These are phyloP conservation scores for Boletus insuetus DNA, from an alignment of 768 basidiomycete genomes.

Conservation along the genomic window DNA sequence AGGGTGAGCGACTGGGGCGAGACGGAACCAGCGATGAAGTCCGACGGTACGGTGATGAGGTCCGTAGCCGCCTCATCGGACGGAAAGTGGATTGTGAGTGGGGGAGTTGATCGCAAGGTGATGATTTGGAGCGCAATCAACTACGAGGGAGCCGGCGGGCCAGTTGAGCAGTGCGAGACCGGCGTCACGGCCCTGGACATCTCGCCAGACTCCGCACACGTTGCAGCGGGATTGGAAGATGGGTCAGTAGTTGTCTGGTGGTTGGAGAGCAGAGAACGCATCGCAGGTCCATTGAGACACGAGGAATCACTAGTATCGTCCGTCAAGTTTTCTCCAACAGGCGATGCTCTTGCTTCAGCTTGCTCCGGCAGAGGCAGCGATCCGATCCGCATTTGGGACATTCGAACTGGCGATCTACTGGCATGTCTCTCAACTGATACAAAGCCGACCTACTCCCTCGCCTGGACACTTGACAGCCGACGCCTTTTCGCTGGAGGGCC, in stretches of 20 bases:
- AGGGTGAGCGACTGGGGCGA: background rate
- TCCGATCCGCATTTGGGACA: conserved; percentile 7
- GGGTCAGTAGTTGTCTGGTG: background rate
- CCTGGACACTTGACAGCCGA: conserved; percentile 4
- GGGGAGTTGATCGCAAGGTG: conserved; percentile 2
- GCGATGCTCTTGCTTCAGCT: conserved; percentile 6
- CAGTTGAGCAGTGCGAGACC: background rate
- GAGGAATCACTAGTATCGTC: background rate
- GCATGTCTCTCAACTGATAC: conserved; percentile 1
- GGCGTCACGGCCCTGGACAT: conserved; percentile 4
- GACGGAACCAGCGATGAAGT: background rate
- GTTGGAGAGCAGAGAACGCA: background rate
- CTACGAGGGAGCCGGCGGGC: background rate
- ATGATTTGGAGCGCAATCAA: background rate
- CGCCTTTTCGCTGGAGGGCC: conserved; percentile 11
- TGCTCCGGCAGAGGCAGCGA: background rate
- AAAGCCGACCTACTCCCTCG: background rate
- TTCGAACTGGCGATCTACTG: conserved; percentile 4
- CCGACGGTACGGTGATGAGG: background rate
- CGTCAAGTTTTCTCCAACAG: conserved; percentile 6
- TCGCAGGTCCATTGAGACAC: background rate
- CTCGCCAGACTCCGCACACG: background rate
- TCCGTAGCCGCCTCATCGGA: conserved; percentile 4
- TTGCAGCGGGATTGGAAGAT: conserved; percentile 4
- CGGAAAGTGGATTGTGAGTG: conserved; percentile 8